Evolutionary conservation across 2,329 filamentous ascomycete genomes (phyloP).

Genomic region (Sporothrix humicola): DNA sequence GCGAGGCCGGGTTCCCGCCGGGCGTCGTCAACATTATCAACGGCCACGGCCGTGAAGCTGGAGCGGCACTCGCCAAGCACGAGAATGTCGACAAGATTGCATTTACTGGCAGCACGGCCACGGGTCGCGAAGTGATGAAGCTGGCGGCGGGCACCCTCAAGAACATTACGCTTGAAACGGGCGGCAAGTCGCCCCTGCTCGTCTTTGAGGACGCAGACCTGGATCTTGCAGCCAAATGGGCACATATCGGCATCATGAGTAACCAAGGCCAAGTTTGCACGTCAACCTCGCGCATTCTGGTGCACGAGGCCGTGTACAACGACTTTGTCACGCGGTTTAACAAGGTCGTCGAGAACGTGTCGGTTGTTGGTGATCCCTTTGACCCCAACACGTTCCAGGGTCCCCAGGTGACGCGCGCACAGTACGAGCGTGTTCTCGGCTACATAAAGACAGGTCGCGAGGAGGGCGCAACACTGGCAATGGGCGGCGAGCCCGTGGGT

Average conservation of each 20-base stretch:
- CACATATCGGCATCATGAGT: slow-evolving; percentile 55
- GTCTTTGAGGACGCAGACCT: slow-evolving; percentile 67
- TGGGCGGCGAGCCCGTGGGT: slow-evolving; percentile 59
- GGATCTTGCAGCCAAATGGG: slow-evolving; percentile 65
- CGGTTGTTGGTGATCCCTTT: slow-evolving; percentile 70
- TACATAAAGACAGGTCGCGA: slow-evolving; percentile 71
- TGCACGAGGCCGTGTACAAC: slow-evolving; percentile 63
- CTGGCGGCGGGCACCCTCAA: slow-evolving; percentile 65
- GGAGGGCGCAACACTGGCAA: slow-evolving; percentile 66
- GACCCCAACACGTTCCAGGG: slow-evolving; percentile 71
- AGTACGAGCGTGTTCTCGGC: slow-evolving; percentile 69
- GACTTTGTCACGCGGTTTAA: slow-evolving; percentile 69
- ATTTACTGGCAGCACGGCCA: slow-evolving; percentile 73
- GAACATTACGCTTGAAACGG: slow-evolving; percentile 64
- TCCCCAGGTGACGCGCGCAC: slow-evolving; percentile 69
- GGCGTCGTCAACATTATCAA: slow-evolving; percentile 76
- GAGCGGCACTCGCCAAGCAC: slow-evolving; percentile 69
- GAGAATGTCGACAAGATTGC: slow-evolving; percentile 72
- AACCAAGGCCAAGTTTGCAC: slow-evolving; percentile 68
- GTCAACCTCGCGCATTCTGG: slow-evolving; percentile 64
- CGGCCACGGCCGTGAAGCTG: slow-evolving; percentile 68
- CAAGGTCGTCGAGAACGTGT: slow-evolving; percentile 60
- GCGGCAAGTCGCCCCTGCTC: slow-evolving; percentile 64
- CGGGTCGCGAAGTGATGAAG: slow-evolving; percentile 71
- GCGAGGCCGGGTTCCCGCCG: slow-evolving; percentile 74